Conservation (phyloP, 106 monocot genomes). For the Dioscorea zingiberensis region DNA sequence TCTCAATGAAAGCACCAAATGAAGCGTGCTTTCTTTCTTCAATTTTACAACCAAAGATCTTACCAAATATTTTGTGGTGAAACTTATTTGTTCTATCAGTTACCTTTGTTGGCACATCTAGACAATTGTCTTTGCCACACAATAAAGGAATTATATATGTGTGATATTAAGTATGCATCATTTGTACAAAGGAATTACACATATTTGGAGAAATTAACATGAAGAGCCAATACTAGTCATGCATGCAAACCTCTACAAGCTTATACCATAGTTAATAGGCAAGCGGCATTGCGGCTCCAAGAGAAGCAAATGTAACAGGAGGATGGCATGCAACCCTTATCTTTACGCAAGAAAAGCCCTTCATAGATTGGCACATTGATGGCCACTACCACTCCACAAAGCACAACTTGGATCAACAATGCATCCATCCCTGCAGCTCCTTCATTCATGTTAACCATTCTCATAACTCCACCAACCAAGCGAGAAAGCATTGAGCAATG, state of each 20-base stretch:
- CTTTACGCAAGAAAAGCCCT: constrained; percentile 7
- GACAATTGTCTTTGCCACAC: no score
- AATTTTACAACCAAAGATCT: no score
- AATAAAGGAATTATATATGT: no score
- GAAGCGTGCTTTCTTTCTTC: no score
- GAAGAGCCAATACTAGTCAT: no score
- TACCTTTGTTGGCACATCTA: no score
- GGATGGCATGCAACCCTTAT: constrained; percentile 4
- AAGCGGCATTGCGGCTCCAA: constrained; percentile 5
- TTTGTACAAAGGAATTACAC: no score
- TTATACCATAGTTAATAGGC: neutral
- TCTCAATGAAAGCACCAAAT: no score
- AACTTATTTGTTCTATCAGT: no score
- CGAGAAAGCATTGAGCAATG: constrained; percentile 12
- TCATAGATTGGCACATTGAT: constrained; percentile 12
- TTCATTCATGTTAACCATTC: neutral
- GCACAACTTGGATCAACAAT: constrained; percentile 7
- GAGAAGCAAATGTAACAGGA: constrained; percentile 5
- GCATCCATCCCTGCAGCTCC: neutral
- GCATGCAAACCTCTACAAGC: neutral
- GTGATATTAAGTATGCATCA: no score
- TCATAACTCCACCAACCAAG: constrained; percentile 9
- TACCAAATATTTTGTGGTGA: no score
- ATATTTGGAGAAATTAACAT: no score
- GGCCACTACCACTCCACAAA: constrained; percentile 3